Conservation (phyloP, 768 basidiomycete species). For the Astraeus odoratus region DNA sequence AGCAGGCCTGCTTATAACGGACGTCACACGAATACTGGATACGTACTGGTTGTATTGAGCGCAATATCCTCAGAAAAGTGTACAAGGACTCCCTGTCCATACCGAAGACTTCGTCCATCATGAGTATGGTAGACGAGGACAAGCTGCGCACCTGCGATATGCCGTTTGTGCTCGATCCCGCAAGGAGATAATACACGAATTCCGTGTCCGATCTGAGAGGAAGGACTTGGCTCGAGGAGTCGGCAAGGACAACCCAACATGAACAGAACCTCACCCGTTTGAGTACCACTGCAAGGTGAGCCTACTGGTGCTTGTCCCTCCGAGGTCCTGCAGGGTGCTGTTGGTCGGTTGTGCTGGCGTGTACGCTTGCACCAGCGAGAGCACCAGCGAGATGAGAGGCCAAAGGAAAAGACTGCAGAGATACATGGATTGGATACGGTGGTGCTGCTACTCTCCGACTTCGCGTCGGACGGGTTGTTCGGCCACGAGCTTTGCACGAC, state of each 20-base stretch:
- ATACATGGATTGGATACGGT: constrained; percentile 15
- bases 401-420: constrained; percentile 1
- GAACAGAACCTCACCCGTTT: constrained; percentile 34
- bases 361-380: constrained; percentile 36
- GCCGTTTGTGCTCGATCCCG: constrained; percentile 41
- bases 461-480: no score
- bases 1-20: constrained; percentile 8
- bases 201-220: constrained; percentile 41
- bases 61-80: constrained; percentile 69
- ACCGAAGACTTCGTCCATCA: background rate
- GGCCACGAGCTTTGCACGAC: background rate
- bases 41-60: constrained; percentile 41
- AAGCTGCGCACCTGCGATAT: constrained; percentile 46
- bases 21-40: constrained; percentile 19
- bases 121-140: background rate
- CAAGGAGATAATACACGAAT: constrained; percentile 55
- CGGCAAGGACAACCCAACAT: background rate
- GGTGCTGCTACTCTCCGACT: constrained; percentile 9
- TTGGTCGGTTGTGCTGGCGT: constrained; percentile 63
- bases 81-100: constrained; percentile 64
- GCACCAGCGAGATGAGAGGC: constrained; percentile 3
- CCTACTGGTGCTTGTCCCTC: constrained; percentile 31
- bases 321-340: constrained; percentile 36
- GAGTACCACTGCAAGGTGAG: constrained; percentile 57
- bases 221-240: constrained; percentile 1